Base-by-base conservation (phyloP, 2,329 filamentous ascomycete genomes). In the Calonectria honghensis region DNA sequence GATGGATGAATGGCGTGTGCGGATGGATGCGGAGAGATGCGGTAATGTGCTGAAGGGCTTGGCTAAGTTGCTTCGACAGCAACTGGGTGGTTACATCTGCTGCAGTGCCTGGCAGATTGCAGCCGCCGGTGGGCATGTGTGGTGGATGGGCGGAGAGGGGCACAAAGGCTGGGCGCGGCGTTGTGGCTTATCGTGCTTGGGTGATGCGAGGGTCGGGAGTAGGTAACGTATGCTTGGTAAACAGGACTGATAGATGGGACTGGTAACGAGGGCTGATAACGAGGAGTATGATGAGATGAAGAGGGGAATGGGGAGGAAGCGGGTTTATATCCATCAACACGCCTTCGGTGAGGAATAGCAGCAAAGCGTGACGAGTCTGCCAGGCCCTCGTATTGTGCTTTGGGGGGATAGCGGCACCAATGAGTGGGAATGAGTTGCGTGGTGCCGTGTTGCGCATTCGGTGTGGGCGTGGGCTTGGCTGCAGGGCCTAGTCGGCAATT, bases 51-150 rank as follows among this genome's bases (percentile, higher is more conserved):
- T 24, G 16, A 52, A 66, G 41, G 51, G 63, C 41, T 66, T 14
- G 31, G 16, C 51, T 14, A 24, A 51, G 64, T 29, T 37, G 48
- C 64, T 51, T 67, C 45, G 16, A 50, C 41, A 45, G 64, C 31
- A 39, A 67, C 11, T 24, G 16, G 48, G 64, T 67, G 64, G 64
- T 67, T 67, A 37, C 64, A 67, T 67, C 45, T 37, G 48, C 31
- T 67, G 64, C 45, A 37, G 45, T n/a, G 48, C 48, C 64, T 20
- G 45, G 32, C 29, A 24, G 48, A 67, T 20, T 52, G 64, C 64
- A 52, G 64, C 45, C 14, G 64, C 45, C 9, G 45, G 29, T 27
- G 32, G 48, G 20, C 45, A n/a, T 24, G 31, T 7, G 20, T 66
- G 63, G 20, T 24, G 31, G 63, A 51, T 52, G 45, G 64, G 13